Evolutionary conservation across 352 stramenopile species (phyloP), one percentile per base, ranked within the genome.

Genomic region (Phytophthora europaea): DNA sequence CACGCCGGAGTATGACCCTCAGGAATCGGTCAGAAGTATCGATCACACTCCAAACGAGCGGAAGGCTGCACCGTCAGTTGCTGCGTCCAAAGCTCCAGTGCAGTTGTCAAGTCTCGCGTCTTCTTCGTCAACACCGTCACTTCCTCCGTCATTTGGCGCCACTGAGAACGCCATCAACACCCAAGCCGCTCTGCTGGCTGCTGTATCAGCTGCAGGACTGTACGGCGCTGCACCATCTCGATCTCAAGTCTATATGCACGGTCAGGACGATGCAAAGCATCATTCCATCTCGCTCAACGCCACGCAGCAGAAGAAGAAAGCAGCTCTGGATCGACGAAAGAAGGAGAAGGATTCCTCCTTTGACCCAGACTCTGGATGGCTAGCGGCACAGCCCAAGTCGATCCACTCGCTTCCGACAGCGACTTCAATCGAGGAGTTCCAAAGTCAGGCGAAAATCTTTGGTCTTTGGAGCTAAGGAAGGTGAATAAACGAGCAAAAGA

Each of bases 401-500:
- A 45, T 36, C 18, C 16, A 34, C 59, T 34, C n/a, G 2, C 38
- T 67, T 22, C 34, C 61, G 2, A 8, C 31, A 16, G 51, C 59
- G 16, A 67, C 70, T 10, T 76, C 54, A 1, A 76, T 88, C 31
- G 70, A 80, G 22, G 78, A 81, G 26, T 75, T 88, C n/a, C 78
- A 78, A 53, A 52, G 59, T 31, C 80, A 83, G 28, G 78, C 78
- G 0, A 84, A 81, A 34, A 70, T 76, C n/a, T 66, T 88, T 8
- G 78, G 80, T 4, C 63, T 88, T 2, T 88, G 80, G 80, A 88
- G 70, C 59, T 87, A 77, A 43, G 38, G 38, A 75, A 43, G 38
- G 4, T n/a, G 38, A 45, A 45, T 45, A 45, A 45, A 43, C 36
- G 36, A 43, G 36, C 10, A 43, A 43, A 18, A 6, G 12, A 15